Evolutionary conservation across 2,329 filamentous ascomycete genomes (phyloP), one percentile per base, ranked within the genome.

Genomic region (Xylaria digitata): DNA sequence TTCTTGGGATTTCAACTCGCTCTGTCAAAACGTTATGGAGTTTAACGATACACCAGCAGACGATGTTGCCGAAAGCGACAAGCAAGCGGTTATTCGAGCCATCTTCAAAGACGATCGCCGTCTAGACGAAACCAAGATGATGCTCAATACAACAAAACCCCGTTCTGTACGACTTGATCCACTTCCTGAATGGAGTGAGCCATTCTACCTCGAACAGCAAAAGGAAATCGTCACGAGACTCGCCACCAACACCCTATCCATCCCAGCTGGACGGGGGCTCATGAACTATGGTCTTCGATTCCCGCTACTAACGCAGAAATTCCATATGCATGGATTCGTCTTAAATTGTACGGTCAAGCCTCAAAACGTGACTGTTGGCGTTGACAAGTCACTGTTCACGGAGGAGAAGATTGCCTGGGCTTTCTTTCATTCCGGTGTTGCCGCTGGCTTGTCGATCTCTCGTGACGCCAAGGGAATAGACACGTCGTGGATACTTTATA

Each of bases 371-470:
- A 96, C 93, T 1, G 92, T 99, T 34, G 94, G 93, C n/a, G 94
- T 96, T 6, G 96, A 99, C 76, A 93, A 95, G 74, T 85, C 86
- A 6, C 84, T 91, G 2, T 97, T 97, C 75, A 95, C 92, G 0
- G 96, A 99, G 80, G 96, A 99, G 74, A 98, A 97, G 79, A 93
- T 97, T 46, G 95, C 93, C 76, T 99, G 96, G 96, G 94, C 95
- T 0, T 99, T 97, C 80, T 99, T 99, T 80, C 96, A 99, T 77
- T 93, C 96, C 65, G 96, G 96, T 6, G 95, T 96, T 34, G 92
- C 95, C n/a, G 93, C 92, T 26, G 96, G 96, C 2, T 82, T 99
- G 30, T 92, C 94, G 64, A 97, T 99, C 58, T 97, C 96, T 6
- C 91, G 90, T 13, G 87, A 93, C 63, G 95, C 94, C 3, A 93